These are phyloP conservation scores for Chlorella vulgaris DNA, from an alignment of 139 green algal species.

Conservation along the genomic window DNA sequence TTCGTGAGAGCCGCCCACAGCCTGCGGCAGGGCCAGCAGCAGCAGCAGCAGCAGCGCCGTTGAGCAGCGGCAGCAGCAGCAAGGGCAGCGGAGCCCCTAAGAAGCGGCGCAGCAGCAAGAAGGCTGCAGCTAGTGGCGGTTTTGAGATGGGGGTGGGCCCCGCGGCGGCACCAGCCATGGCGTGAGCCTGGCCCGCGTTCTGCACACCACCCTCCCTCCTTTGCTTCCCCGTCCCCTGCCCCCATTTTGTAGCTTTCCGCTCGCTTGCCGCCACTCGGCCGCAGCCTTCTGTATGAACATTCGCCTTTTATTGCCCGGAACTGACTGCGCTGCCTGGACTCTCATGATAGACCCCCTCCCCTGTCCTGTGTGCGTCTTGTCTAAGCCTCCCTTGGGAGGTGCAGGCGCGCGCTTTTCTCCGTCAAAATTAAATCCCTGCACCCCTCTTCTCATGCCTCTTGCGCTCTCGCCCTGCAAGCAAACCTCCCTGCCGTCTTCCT, in stretches of 20 bases:
- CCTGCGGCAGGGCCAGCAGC: slow-evolving; percentile 1
- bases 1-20: neutral
- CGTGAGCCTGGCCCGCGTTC: neutral
- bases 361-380: neutral
- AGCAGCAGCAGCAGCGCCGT: neutral
- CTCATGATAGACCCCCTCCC: slow-evolving; percentile 11
- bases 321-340: slow-evolving; percentile 9
- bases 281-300: slow-evolving; percentile 12
- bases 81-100: slow-evolving; percentile 5
- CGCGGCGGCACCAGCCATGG: neutral
- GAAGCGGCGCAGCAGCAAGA: slow-evolving; percentile 27
- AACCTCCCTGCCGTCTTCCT: no score
- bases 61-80: neutral
- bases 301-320: slow-evolving; percentile 17
- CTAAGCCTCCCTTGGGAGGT: no score
- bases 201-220: neutral
- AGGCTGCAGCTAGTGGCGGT: slow-evolving; percentile 2
- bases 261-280: neutral
- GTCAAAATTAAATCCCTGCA: slow-evolving; percentile 1
- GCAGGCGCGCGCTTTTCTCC: neutral
- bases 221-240: no score
- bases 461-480: neutral
- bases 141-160: slow-evolving; percentile 31
- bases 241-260: slow-evolving; percentile 16
- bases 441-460: neutral